Evolutionary conservation across 202 grass and related monocot genomes (phyloP), one percentile per base, ranked within the genome.

Genomic region (Setaria italica): DNA sequence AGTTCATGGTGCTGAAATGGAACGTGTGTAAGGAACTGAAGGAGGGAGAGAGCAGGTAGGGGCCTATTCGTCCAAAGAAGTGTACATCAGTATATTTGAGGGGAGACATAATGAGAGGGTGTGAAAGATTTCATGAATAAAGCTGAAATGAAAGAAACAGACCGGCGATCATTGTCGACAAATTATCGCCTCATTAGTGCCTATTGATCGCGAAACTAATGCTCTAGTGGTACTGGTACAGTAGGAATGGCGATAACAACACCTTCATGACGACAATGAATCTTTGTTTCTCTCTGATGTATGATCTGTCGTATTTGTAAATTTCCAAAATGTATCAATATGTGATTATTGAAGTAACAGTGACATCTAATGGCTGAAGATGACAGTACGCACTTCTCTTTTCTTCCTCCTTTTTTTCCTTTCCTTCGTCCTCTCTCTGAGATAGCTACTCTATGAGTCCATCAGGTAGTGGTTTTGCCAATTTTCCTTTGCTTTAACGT

Each of bases 341-440:
- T 13, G 17, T 21, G 9, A 50, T 65, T 49, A 50, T 65, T 49
- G 14, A 10, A 53, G 16, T n/a, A 59, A 59, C 39, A 72, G 20
- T 10, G 80, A n/a, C 42, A 62, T 83, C 11, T 50, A 67, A 77
- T 84, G 64, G 60, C 39, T 46, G 66, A 85, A 83, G 45, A 68
- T 69, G 56, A 33, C 69, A 34, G 55, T 67, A 69, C 2, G 63
- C 21, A 17, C 12, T 49, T 15, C 19, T 48, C 30, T 76, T 70
- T 55, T 13, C 47, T 62, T 62, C 82, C 77, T 82, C 25, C 11
- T 35, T 71, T 34, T 25, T 25, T 62, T 5, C 64, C 19, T 78
- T 63, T 70, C 85, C 17, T 62, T 65, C 14, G 11, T 41, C 51
- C 39, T 67, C 13, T 67, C 13, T 79, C 73, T 56, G 65, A 47